These are phyloP conservation scores for Biancaea sappan DNA, from an alignment of 306 rosid species.

Conservation along the genomic window DNA sequence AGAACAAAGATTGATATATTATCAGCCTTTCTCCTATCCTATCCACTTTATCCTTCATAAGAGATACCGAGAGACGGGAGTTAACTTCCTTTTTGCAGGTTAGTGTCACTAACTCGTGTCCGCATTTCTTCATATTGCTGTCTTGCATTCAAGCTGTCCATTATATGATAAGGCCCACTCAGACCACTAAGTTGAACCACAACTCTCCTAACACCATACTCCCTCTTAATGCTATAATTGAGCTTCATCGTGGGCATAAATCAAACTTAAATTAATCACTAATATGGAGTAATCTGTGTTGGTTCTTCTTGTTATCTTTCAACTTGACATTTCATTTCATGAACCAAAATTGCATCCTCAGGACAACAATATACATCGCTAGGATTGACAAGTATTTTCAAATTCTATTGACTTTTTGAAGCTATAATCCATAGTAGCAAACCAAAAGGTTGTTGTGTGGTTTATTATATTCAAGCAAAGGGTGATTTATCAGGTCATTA, in stretches of 20 bases:
- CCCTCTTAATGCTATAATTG: slow-evolving; percentile 4
- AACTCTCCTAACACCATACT: neutral
- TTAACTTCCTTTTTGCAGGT: neutral
- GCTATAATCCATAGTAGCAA: neutral
- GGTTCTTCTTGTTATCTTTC: neutral
- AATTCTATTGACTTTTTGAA: neutral
- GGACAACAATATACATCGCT: neutral
- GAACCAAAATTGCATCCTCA: neutral
- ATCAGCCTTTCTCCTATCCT: slow-evolving; percentile 23
- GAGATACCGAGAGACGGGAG: no score
- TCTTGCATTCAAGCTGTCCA: neutral
- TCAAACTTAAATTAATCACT: slow-evolving; percentile 21
- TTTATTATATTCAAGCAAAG: neutral
- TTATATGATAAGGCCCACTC: neutral
- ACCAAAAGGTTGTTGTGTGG: neutral
- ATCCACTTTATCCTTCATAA: neutral
- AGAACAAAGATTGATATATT: slow-evolving; percentile 1
- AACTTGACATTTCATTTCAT: slow-evolving; percentile 1
- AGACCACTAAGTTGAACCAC: neutral
- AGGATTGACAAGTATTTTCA: neutral
- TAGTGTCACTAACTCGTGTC: neutral
- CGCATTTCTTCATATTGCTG: neutral
- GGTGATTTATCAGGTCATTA: neutral
- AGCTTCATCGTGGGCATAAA: slow-evolving; percentile 7
- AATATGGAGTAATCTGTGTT: neutral